Conservation (phyloP, 2,329 filamentous ascomycete genomes). For the Botryosphaeria dothidea region DNA sequence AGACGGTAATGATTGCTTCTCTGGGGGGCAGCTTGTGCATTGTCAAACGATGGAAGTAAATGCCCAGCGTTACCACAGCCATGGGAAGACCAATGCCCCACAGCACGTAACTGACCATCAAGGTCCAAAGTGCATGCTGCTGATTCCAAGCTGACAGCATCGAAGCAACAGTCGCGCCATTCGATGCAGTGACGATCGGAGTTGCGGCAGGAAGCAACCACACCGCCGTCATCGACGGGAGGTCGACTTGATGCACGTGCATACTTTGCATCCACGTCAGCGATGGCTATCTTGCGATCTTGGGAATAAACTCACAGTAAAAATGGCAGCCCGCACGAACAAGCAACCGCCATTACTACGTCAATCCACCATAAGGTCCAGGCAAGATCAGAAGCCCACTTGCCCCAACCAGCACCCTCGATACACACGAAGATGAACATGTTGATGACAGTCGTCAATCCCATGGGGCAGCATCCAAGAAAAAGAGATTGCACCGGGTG, state of each 20-base stretch:
- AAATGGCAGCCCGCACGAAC: slow-evolving; percentile 58
- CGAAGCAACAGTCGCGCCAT: slow-evolving; percentile 65
- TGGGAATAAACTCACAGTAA: slow-evolving; percentile 48
- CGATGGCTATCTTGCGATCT: too few species aligned
- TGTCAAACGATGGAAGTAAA: slow-evolving; percentile 70
- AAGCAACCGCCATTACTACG: slow-evolving; percentile 44
- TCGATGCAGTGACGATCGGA: slow-evolving; percentile 64
- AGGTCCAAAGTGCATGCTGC: slow-evolving; percentile 59
- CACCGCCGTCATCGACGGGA: slow-evolving; percentile 63
- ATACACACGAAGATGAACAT: slow-evolving; percentile 64
- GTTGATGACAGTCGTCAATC: slow-evolving; percentile 66
- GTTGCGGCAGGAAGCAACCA: slow-evolving; percentile 68
- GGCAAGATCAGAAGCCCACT: slow-evolving; percentile 55
- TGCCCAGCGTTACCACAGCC: slow-evolving; percentile 62
- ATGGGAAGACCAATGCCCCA: slow-evolving; percentile 67
- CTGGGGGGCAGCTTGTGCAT: slow-evolving; percentile 66
- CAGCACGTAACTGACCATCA: slow-evolving; percentile 67
- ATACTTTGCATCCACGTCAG: neutral
- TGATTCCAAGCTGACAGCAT: slow-evolving; percentile 51
- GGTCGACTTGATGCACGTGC: slow-evolving; percentile 25
- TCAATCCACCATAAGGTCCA: slow-evolving; percentile 56
- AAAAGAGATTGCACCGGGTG: slow-evolving; percentile 70
- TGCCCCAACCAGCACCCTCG: slow-evolving; percentile 21
- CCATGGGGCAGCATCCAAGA: slow-evolving; percentile 68
- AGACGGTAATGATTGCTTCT: slow-evolving; percentile 68